Evolutionary conservation across 345 rosid genomes (phyloP), one percentile per base, ranked within the genome.

Genomic region (Moricandia arvensis): DNA sequence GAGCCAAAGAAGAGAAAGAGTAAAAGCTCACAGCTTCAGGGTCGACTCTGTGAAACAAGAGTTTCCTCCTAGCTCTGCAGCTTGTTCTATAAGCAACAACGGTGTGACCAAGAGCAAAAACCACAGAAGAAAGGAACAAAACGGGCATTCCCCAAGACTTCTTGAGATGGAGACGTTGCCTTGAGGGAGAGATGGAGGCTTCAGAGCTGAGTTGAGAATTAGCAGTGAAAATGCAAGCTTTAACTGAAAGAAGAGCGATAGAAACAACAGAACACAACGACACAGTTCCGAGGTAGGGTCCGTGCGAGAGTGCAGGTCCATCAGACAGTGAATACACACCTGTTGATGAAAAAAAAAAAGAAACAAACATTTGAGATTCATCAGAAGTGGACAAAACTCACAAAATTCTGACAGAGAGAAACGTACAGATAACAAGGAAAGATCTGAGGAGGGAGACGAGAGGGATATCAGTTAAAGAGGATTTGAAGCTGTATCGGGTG

Each of bases 121-220:
- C 98, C 0, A 91, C 86, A 1, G 98, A 93, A 0, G 98, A 91
- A 33, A 93, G 88, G 77, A 93, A 93, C 85, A 93, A 81, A 79
- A 93, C 98, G 4, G 98, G 97, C 98, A 93, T 93, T 12, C 97
- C 98, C 98, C 94, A 90, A n/a, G 97, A 90, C 82, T 88, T 93
- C 79, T 93, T 93, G 68, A 93, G 75, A 70, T 93, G 96, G 17
- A 93, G 85, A 66, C 81, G 84, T 81, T 87, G 89, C 75, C 90
- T 90, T 13, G 98, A 81, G 7, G 82, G 84, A 16, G 96, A 87
- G 37, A 72, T 80, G 15, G 87, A 88, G 54, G 87, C 89, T 80
- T 90, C 87, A 15, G 84, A 88, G 75, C 75, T 89, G 6, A 88
- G 72, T 81, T 87, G 98, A 31, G 94, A 93, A 82, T 85, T 85